phyloP scores from a whole-genome alignment of 768 basidiomycete genomes.

The Phlebiopsis flavidoalba region DNA sequence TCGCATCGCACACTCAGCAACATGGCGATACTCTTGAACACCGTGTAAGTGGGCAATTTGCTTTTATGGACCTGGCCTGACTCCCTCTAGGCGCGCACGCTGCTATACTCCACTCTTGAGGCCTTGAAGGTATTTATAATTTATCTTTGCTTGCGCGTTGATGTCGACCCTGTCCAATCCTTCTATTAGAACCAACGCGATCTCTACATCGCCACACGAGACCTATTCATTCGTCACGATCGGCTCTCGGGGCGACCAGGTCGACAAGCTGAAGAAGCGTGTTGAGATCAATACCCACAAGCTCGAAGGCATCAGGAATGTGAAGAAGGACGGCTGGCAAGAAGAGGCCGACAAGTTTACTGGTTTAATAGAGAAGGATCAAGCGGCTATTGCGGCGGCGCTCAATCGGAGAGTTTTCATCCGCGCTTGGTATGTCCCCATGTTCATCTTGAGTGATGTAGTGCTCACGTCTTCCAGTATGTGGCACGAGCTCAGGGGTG shows the following conservation, averaged over 20 bases:
- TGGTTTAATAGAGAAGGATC: slow-evolving; percentile 76
- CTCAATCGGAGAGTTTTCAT: slow-evolving; percentile 82
- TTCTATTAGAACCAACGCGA: slow-evolving; percentile 64
- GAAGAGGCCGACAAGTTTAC: slow-evolving; percentile 78
- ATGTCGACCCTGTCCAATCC: slow-evolving; percentile 7
- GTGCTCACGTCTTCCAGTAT: slow-evolving; percentile 42
- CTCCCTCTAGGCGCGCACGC: slow-evolving; percentile 45
- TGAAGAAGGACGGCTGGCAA: slow-evolving; percentile 80
- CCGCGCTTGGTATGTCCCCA: slow-evolving; percentile 61
- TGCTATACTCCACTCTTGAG: slow-evolving; percentile 70
- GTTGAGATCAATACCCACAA: slow-evolving; percentile 73
- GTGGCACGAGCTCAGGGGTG: slow-evolving; percentile 94
- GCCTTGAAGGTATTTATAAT: slow-evolving; percentile 56
- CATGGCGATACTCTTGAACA: slow-evolving; percentile 72
- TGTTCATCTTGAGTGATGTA: not conserved
- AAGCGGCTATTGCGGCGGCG: slow-evolving; percentile 69
- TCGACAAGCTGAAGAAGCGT: slow-evolving; percentile 83
- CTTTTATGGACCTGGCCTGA: not conserved
- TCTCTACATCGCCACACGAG: slow-evolving; percentile 81
- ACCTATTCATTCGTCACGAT: slow-evolving; percentile 83
- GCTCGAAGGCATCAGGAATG: slow-evolving; percentile 65
- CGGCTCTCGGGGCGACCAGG: slow-evolving; percentile 85
- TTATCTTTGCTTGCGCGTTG: not conserved
- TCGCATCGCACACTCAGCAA: slow-evolving; percentile 62
- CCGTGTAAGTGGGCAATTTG: slow-evolving; percentile 44